Conservation (phyloP, 768 basidiomycete species). For the Rhizopogon salebrosus region DNA sequence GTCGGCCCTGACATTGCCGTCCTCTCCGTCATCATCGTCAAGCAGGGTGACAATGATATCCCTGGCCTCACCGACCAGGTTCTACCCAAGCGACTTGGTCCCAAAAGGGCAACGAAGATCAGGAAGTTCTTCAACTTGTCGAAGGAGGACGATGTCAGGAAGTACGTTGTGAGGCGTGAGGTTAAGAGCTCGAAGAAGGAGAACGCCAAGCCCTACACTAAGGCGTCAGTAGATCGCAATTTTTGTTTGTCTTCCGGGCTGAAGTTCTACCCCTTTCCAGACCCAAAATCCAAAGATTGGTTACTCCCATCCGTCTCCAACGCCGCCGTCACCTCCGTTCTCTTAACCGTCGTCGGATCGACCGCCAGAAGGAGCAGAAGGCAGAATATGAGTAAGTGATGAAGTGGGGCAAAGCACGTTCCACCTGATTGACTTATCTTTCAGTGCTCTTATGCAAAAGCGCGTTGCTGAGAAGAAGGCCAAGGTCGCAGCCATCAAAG, state of each 20-base stretch:
- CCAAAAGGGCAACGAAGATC: conserved; percentile 97
- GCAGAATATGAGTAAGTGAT: conserved; percentile 78
- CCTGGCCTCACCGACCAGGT: conserved; percentile 89
- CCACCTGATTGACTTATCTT: not conserved
- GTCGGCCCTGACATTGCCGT: conserved; percentile 96
- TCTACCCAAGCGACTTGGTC: conserved; percentile 92
- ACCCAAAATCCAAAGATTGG: conserved; percentile 95
- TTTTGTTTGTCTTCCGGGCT: not conserved
- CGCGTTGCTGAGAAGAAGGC: conserved; percentile 92
- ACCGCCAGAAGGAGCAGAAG: conserved; percentile 94
- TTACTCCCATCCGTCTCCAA: conserved; percentile 93
- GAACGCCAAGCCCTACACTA: conserved; percentile 89
- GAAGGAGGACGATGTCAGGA: conserved; percentile 98
- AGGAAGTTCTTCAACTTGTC: conserved; percentile 94
- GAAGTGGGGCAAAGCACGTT: not conserved
- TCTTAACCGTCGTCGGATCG: conserved; percentile 82
- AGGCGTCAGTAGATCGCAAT: conserved; percentile 63
- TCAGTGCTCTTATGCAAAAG: conserved; percentile 72
- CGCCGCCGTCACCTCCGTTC: conserved; percentile 89
- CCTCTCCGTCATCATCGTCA: conserved; percentile 89
- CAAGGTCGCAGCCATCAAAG: conserved; percentile 84
- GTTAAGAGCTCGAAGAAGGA: conserved; percentile 87
- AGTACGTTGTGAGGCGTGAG: conserved; percentile 93
- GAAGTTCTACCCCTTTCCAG: conserved; percentile 31
- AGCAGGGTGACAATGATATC: conserved; percentile 89